These are phyloP conservation scores for Schizochytrium sp. DNA, from an alignment of 108 stramenopile genomes.

Conservation along the genomic window DNA sequence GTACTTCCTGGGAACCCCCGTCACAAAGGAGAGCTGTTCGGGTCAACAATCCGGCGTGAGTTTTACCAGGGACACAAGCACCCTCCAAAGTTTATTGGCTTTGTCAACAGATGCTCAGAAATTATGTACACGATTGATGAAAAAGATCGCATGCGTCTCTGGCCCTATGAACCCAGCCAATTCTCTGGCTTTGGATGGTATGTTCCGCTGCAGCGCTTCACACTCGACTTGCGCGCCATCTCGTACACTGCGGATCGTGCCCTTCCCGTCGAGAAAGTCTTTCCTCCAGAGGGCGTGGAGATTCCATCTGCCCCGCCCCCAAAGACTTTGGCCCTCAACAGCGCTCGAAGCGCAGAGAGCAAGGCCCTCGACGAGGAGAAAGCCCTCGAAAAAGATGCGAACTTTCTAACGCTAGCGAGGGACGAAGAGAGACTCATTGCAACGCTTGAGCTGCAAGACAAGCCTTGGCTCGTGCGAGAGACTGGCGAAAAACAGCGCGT, in stretches of 20 bases:
- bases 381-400: neutral
- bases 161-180: neutral
- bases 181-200: constrained; percentile 6
- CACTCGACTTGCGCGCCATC: neutral
- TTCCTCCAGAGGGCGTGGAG: neutral
- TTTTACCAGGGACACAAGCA: neutral
- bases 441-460: neutral
- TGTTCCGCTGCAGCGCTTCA: neutral
- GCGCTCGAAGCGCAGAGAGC: no score
- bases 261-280: neutral
- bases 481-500: neutral
- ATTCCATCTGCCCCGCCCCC: neutral
- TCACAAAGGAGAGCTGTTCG: neutral
- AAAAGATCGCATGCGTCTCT: neutral
- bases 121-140: neutral
- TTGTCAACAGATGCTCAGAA: neutral
- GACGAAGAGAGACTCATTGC: neutral
- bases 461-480: neutral
- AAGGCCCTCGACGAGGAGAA: neutral
- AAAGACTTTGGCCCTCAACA: no score
- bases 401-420: neutral
- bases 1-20: neutral
- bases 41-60: neutral
- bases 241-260: neutral
- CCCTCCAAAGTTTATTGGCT: neutral